Evolutionary conservation across 2,329 filamentous ascomycete species (phyloP), one percentile per base, ranked within the genome.

Genomic region (Fusarium sp.): DNA sequence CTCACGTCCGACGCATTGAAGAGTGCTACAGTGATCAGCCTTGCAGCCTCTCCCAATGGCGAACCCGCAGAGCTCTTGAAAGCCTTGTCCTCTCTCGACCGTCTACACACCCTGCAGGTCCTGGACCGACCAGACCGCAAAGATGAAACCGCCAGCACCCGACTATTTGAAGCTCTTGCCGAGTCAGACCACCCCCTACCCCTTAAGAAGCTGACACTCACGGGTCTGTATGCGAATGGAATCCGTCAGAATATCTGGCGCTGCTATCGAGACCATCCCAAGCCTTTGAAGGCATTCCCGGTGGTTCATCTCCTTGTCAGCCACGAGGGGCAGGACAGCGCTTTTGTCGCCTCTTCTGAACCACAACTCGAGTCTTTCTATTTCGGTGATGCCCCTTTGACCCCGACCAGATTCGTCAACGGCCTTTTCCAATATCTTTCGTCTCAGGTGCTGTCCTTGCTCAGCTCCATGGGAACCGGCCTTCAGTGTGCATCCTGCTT

Each of bases 351-450:
- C 2, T n/a, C 27, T 10, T 37, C 29, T n/a, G 16, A 31, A 20
- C 8, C 16, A 22, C 11, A 50, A 5, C 24, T 62, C 13, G 68
- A 68, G 24, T 67, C 54, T 2, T 64, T 52, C 40, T 62, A 57
- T 22, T 61, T 70, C 9, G 56, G 60, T 16, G 68, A 70, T 35
- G 56, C 61, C 9, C 31, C 62, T 2, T 20, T 68, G 34, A 54
- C 22, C 13, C 65, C 65, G 8, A 29, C 57, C 31, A 58, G 61
- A 31, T 50, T 56, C 4, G 50, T 65, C 20, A 61, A 35, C 6
- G 65, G 65, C 2, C 27, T 70, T 27, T 68, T 70, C 24, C 68
- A 38, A n/a, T 71, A 68, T 38, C 52, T 71, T n/a, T 24, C 24
- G n/a, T 52, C 61, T 14, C 24, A 56, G 45, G 27, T 50, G 9